Percentiles rank a stretch among this genome's conserved stretches.
Evolutionary conservation across 2,329 filamentous ascomycete genomes (phyloP).

Genomic region (Hymenoscyphus occultus): DNA sequence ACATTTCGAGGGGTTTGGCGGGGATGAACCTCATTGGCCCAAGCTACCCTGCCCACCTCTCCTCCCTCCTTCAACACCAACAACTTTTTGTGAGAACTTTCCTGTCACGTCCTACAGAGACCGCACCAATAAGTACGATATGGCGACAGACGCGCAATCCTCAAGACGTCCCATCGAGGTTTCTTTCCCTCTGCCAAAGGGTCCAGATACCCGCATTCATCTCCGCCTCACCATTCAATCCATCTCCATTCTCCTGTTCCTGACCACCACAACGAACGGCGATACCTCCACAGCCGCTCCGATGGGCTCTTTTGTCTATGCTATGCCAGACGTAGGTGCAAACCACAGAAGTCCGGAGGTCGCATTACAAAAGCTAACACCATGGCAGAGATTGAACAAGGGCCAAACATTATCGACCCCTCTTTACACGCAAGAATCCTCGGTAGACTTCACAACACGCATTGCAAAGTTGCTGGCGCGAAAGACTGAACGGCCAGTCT

Average conservation of each 20-base stretch:
- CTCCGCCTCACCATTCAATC: slow-evolving; percentile 56
- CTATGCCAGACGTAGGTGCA: slow-evolving; percentile 75
- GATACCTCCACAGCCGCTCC: slow-evolving; percentile 49
- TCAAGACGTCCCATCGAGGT: slow-evolving; percentile 41
- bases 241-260: slow-evolving; percentile 57
- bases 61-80: background rate
- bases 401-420: slow-evolving; percentile 71
- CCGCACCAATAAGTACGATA: slow-evolving; percentile 10
- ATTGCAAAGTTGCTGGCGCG: slow-evolving; percentile 81
- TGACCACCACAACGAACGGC: slow-evolving; percentile 56
- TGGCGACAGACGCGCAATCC: slow-evolving; percentile 14
- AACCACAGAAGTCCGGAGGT: slow-evolving; percentile 2
- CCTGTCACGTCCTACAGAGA: background rate
- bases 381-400: slow-evolving; percentile 37
- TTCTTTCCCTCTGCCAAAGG: slow-evolving; percentile 58
- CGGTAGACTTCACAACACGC: slow-evolving; percentile 81
- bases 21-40: background rate
- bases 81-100: background rate
- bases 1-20: no score
- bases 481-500: slow-evolving; percentile 71
- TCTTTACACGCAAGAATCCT: slow-evolving; percentile 71
- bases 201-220: slow-evolving; percentile 60
- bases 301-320: slow-evolving; percentile 90
- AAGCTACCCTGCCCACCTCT: background rate
- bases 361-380: slow-evolving; percentile 18